Percentiles rank a stretch among this genome's conserved stretches.
These are phyloP conservation scores for Alternaria tenuissima DNA, from an alignment of 2,329 filamentous ascomycete species.

Conservation along the genomic window DNA sequence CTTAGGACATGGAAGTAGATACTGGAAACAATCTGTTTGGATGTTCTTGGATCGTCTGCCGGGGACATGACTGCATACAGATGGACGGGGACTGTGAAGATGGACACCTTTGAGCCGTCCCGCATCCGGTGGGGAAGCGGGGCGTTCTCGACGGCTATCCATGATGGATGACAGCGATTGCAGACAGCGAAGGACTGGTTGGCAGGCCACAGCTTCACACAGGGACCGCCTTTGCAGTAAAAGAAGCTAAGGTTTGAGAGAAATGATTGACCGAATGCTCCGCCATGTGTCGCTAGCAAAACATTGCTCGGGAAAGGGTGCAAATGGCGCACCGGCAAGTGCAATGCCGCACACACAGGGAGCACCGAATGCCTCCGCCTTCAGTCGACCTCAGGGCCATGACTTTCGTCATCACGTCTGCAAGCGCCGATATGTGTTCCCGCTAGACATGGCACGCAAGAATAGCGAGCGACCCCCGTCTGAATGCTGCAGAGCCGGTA, in stretches of 20 bases:
- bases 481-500: constrained; percentile 22
- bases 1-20: constrained; percentile 9
- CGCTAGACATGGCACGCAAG: constrained; percentile 19
- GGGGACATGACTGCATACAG: constrained; percentile 2
- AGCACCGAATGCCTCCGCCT: constrained; percentile 6
- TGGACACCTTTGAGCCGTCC: constrained; percentile 3
- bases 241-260: constrained; percentile 7
- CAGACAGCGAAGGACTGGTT: constrained; percentile 5
- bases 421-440: constrained; percentile 11
- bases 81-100: constrained; percentile 1
- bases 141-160: constrained; percentile 3
- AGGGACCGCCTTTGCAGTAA: constrained; percentile 6
- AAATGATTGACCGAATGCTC: constrained; percentile 10
- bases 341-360: constrained; percentile 20
- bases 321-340: constrained; percentile 11
- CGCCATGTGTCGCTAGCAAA: constrained; percentile 21
- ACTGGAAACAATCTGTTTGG: constrained; percentile 5
- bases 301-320: constrained; percentile 23
- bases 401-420: constrained; percentile 8
- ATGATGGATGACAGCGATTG: constrained; percentile 1
- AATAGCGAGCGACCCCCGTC: constrained; percentile 17
- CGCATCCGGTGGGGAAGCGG: constrained; percentile 10
- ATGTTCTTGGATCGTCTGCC: constrained; percentile 1
- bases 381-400: not conserved
- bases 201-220: constrained; percentile 8